Evolutionary conservation across 768 basidiomycete genomes (phyloP).

Genomic region (Sporobolomyces phaffii): DNA sequence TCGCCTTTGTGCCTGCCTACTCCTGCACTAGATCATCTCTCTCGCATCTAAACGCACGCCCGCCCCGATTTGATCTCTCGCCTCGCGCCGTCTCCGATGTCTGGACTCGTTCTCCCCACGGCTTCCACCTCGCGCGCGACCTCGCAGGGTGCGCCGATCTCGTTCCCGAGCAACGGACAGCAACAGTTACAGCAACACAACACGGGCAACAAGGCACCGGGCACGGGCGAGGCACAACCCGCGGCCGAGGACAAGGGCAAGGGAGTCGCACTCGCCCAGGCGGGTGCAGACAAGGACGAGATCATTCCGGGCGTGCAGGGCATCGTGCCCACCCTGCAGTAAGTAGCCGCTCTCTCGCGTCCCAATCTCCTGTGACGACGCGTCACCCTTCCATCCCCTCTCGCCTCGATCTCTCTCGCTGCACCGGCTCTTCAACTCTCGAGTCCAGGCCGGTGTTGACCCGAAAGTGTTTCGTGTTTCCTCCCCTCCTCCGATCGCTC

Average conservation of each 20-base stretch:
- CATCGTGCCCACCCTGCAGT: constrained; percentile 95
- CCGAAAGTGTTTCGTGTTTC: neutral
- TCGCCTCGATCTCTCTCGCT: too few species aligned
- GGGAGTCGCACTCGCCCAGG: neutral
- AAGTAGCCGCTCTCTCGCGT: constrained; percentile 42
- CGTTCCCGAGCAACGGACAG: neutral
- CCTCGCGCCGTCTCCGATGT: too few species aligned
- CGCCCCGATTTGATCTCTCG: neutral
- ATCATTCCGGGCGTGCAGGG: constrained; percentile 56
- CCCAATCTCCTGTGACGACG: neutral
- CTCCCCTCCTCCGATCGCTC: neutral
- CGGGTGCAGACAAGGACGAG: constrained; percentile 15
- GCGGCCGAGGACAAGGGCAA: constrained; percentile 16
- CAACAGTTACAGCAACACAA: neutral
- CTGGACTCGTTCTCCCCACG: constrained; percentile 23
- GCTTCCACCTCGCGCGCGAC: constrained; percentile 1
- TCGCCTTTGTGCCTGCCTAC: neutral
- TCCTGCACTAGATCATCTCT: neutral
- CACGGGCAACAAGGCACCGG: neutral
- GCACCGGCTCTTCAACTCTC: neutral
- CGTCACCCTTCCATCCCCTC: neutral
- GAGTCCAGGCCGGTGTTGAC: constrained; percentile 15
- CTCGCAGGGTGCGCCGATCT: neutral
- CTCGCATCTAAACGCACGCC: neutral
- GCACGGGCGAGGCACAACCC: neutral